phyloP scores from a whole-genome alignment of 495 filamentous ascomycete genomes.

The Poronia punctata region DNA sequence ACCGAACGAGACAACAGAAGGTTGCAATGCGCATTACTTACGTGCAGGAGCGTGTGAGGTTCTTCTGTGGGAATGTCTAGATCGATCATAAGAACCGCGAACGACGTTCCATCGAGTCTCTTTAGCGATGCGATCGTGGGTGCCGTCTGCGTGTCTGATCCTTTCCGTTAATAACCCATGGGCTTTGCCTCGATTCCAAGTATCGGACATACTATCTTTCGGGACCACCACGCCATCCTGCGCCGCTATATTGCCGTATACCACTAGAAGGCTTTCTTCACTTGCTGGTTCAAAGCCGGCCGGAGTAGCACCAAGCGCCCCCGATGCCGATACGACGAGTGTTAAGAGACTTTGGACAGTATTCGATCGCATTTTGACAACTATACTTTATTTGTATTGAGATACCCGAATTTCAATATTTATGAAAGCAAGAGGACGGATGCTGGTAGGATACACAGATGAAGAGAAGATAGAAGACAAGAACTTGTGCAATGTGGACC shows the following conservation, averaged over 20 bases:
- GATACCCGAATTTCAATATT: conserved; percentile 3
- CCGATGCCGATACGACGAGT: conserved; percentile 23
- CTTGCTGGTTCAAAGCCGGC: conserved; percentile 28
- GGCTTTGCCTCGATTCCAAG: not conserved
- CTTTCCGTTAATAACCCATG: conserved; percentile 1
- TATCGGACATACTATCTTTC: conserved; percentile 20
- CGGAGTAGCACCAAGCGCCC: conserved; percentile 29
- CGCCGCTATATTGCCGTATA: conserved; percentile 22
- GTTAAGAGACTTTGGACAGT: conserved; percentile 20
- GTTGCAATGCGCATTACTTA: too few relatives aligned
- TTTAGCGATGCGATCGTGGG: conserved; percentile 28
- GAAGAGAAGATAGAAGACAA: too few relatives aligned
- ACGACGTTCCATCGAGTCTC: conserved; percentile 24
- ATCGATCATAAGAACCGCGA: conserved; percentile 35
- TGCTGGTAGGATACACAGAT: too few relatives aligned
- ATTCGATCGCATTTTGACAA: conserved; percentile 29
- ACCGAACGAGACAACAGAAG: too few relatives aligned
- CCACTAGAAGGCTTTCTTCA: conserved; percentile 28
- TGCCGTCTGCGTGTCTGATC: conserved; percentile 16
- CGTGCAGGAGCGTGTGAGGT: conserved; percentile 32
- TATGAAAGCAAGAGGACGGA: conserved; percentile 1
- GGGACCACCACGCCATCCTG: conserved; percentile 28
- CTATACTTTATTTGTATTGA: conserved; percentile 2
- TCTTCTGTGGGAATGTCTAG: conserved; percentile 37
- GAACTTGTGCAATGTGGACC: too few relatives aligned